Conservation (phyloP, 192 early-diverging fungal species). For the Lobosporangium transversale region DNA sequence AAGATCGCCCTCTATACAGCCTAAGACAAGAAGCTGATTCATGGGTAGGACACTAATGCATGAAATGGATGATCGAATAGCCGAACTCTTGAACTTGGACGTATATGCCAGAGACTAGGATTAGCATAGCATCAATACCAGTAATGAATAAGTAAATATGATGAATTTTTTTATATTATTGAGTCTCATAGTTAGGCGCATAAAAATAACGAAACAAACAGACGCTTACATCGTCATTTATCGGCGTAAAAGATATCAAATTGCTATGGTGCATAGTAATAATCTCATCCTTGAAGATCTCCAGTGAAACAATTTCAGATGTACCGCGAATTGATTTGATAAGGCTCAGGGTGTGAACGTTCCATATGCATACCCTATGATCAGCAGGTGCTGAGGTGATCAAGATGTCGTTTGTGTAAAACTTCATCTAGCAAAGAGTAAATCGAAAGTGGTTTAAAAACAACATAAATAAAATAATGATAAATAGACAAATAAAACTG, state of each 20-base stretch:
- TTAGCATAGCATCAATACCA: background rate
- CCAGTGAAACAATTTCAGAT: constrained; percentile 62
- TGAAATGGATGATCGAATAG: constrained; percentile 64
- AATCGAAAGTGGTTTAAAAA: too few relatives aligned
- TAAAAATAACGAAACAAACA: background rate
- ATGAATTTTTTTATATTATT: background rate
- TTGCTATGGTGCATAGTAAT: constrained; percentile 68
- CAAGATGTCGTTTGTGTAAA: constrained; percentile 63
- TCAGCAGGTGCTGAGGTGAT: constrained; percentile 65
- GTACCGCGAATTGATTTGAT: constrained; percentile 65
- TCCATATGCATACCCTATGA: constrained; percentile 67
- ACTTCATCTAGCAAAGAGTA: constrained; percentile 60
- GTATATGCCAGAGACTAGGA: constrained; percentile 64
- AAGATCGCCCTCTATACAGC: constrained; percentile 67
- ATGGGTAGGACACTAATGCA: constrained; percentile 61
- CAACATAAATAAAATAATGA: too few relatives aligned
- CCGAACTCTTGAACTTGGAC: constrained; percentile 67
- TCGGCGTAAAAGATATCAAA: constrained; percentile 65
- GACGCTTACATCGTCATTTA: constrained; percentile 66
- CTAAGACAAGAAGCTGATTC: constrained; percentile 66
- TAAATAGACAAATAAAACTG: background rate
- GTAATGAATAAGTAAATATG: background rate
- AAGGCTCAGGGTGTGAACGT: constrained; percentile 55
- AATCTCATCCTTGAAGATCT: constrained; percentile 70
- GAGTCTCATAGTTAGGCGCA: too few relatives aligned